Evolutionary conservation across 2,329 filamentous ascomycete genomes (phyloP).

Genomic region (Zarea fungicola): DNA sequence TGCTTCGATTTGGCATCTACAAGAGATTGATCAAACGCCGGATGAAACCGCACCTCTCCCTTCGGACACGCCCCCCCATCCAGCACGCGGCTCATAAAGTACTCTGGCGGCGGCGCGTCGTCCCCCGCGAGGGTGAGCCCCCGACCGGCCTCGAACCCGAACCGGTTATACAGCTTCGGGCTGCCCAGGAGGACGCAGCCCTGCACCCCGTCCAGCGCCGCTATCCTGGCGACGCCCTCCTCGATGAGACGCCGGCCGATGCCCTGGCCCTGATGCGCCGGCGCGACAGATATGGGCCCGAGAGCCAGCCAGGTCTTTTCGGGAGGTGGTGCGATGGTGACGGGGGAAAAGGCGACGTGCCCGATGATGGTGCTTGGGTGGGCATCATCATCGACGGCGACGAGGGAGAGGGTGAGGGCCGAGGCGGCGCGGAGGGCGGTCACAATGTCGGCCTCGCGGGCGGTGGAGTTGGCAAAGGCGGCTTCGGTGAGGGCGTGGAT

Average conservation of each 20-base stretch:
- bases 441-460: constrained; percentile 1
- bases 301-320: constrained; percentile 3
- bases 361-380: neutral
- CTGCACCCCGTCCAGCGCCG: neutral
- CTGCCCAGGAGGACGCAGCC: constrained; percentile 6
- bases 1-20: too few species aligned
- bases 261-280: neutral
- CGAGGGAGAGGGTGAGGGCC: constrained; percentile 6
- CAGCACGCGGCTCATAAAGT: constrained; percentile 1
- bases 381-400: constrained; percentile 2
- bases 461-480: constrained; percentile 1
- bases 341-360: constrained; percentile 6
- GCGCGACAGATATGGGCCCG: constrained; percentile 2
- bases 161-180: neutral
- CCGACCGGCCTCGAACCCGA: neutral
- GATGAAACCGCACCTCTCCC: constrained; percentile 2
- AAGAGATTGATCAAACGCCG: constrained; percentile 3
- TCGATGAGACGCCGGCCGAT: neutral
- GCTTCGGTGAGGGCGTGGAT: constrained; percentile 1
- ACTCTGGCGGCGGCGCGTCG: neutral
- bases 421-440: constrained; percentile 1
- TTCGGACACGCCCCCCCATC: neutral
- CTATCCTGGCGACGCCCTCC: neutral
- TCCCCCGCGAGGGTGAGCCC: neutral
- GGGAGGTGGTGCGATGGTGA: neutral